phyloP scores from a whole-genome alignment of 805 yeast species.

The Wickerhamiella domercqiae region DNA sequence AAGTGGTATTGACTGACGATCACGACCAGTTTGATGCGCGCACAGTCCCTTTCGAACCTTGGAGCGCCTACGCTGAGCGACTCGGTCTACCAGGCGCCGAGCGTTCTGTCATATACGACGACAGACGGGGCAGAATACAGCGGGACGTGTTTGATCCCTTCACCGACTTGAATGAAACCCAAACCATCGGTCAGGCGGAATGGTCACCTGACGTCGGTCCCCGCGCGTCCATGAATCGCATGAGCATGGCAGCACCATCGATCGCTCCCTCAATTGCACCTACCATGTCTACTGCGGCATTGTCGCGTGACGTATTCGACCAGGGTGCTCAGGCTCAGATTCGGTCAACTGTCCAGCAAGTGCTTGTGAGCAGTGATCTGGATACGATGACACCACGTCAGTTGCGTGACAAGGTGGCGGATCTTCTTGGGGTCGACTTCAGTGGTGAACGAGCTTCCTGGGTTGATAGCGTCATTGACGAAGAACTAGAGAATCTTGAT shows the following conservation, averaged over 20 bases:
- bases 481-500: slow-evolving; percentile 25
- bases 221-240: not conserved
- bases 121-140: slow-evolving; percentile 22
- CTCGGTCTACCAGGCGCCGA: slow-evolving; percentile 26
- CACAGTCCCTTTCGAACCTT: slow-evolving; percentile 25
- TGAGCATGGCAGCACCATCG: not conserved
- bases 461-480: slow-evolving; percentile 24
- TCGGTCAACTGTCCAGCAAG: slow-evolving; percentile 21
- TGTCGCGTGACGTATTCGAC: slow-evolving; percentile 13
- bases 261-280: not conserved
- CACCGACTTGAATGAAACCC: not conserved
- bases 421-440: slow-evolving; percentile 23
- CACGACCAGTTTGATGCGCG: slow-evolving; percentile 25
- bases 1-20: slow-evolving; percentile 24
- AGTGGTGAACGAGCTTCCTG: slow-evolving; percentile 19
- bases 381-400: slow-evolving; percentile 25
- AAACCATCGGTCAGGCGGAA: not conserved
- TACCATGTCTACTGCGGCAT: not conserved
- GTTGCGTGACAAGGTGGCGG: slow-evolving; percentile 24
- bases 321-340: slow-evolving; percentile 19
- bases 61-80: slow-evolving; percentile 26
- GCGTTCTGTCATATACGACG: slow-evolving; percentile 23
- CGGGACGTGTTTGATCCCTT: slow-evolving; percentile 16
- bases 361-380: slow-evolving; percentile 22
- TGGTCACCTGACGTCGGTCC: not conserved